phyloP scores from a whole-genome alignment of 805 yeast genomes.

The Candida lessepsii region DNA sequence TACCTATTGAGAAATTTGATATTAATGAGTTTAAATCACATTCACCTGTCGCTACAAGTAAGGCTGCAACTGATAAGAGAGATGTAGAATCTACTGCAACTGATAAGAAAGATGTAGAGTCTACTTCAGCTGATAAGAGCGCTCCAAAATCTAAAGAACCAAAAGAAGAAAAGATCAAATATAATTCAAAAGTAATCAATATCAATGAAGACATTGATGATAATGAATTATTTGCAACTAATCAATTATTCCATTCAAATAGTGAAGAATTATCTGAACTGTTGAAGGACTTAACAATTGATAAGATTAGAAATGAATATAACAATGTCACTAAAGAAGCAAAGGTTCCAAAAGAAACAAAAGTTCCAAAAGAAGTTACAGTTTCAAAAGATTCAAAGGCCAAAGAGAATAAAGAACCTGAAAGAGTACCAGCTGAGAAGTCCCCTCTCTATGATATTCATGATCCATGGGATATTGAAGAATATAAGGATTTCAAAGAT shows the following conservation, averaged over 20 bases:
- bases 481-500: no score
- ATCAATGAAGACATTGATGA: conserved; percentile 13
- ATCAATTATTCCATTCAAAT: conserved; percentile 14
- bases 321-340: conserved; percentile 48
- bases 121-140: neutral
- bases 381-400: neutral
- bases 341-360: no score
- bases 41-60: neutral
- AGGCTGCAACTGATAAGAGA: neutral
- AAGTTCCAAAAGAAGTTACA: neutral
- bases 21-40: conserved; percentile 17
- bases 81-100: no score
- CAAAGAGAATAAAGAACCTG: no score
- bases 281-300: conserved; percentile 18
- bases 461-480: neutral
- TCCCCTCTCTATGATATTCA: no score
- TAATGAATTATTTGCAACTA: conserved; percentile 15
- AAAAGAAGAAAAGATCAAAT: neutral
- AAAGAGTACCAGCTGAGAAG: no score
- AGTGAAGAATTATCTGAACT: conserved; percentile 16
- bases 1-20: conserved; percentile 20
- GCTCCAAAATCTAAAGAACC: neutral
- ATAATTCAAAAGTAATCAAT: conserved; percentile 1
- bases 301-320: conserved; percentile 24
- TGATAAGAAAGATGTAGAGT: no score